Evolutionary conservation across 768 basidiomycete species (phyloP), one percentile per base, ranked within the genome.

Genomic region (Podaxis sp.): DNA sequence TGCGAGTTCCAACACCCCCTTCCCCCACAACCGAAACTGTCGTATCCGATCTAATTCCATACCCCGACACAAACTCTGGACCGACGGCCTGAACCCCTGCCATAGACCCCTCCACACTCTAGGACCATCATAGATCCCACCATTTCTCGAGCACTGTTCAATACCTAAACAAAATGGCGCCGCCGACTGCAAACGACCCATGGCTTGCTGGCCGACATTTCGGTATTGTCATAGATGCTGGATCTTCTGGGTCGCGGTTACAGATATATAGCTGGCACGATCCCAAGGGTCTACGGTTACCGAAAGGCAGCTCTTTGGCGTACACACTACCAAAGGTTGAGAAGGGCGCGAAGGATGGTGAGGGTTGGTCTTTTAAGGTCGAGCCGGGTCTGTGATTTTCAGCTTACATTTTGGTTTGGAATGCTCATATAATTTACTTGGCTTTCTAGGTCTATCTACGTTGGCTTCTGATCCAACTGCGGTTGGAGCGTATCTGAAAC

Each of bases 221-320:
- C 74, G 94, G 93, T 62, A 83, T 98, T 62, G 95, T 98, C 63
- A 93, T 99, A 73, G 97, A 99, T 79, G 97, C 97, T 70, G 97
- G 97, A 62, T 97, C 95, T 71, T 98, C 95, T 23, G 97, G 97
- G 28, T 98, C 96, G 4, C 80, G 97, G 57, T 78, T 98, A 37
- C 95, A 98, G 72, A 93, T 98, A 66, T 98, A 99, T 77, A 94
- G 92, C 72, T 99, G 96, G 97, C 83, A 83, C 64, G 89, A 98
- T 71, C 89, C 95, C 21, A 80, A 84, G 59, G 71, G 79, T 6
- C 68, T 79, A 16, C 65, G 65, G 2, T 77, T 87, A 47, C 77
- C 81, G 16, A 78, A 83, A 59, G 79, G 84, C 61, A 77, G 81
- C 52, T 77, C 77, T 16, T 79, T 83, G 5, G 76, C 80, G 9